Percentiles rank a stretch among this genome's conserved stretches.
Conservation (phyloP, 495 filamentous ascomycete species). For the Lepidopterella palustris region DNA sequence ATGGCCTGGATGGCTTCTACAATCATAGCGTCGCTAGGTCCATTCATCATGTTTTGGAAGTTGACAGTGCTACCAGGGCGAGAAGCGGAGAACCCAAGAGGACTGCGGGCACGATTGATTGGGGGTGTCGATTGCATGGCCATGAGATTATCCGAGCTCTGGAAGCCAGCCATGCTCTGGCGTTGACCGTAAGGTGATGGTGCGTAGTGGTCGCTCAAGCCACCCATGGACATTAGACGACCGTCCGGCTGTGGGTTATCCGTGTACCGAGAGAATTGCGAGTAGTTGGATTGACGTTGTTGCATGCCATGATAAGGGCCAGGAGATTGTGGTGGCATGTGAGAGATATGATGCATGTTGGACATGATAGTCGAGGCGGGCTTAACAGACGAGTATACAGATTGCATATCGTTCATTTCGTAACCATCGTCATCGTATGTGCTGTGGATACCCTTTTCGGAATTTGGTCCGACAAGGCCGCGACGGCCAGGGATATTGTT, state of each 20-base stretch:
- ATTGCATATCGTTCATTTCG: conserved; percentile 98
- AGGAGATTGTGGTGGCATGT: conserved; percentile 30
- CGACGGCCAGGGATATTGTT: conserved; percentile 91
- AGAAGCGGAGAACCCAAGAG: conserved; percentile 36
- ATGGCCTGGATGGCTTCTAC: conserved; percentile 75
- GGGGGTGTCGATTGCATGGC: conserved; percentile 39
- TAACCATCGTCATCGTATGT: conserved; percentile 60
- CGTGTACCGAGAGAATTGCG: conserved; percentile 39
- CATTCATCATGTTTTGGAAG: conserved; percentile 56
- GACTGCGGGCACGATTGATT: conserved; percentile 43
- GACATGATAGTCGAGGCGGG: conserved; percentile 88
- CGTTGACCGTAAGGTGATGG: conserved; percentile 41
- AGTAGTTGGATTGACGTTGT: conserved; percentile 41
- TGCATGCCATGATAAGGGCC: conserved; percentile 27
- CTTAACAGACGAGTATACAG: conserved; percentile 88
- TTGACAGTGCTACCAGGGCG: conserved; percentile 68
- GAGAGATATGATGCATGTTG: conserved; percentile 56
- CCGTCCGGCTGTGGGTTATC: conserved; percentile 33
- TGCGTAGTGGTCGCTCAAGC: conserved; percentile 52
- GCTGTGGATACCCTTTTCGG: conserved; percentile 56
- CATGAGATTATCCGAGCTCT: conserved; percentile 53
- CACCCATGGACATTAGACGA: conserved; percentile 57
- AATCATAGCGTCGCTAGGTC: conserved; percentile 67
- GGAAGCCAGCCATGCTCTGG: conserved; percentile 47
- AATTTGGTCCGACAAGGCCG: conserved; percentile 47